Evolutionary conservation across 345 rosid species (phyloP).

Genomic region (Psidium friedrichsthalianum): DNA sequence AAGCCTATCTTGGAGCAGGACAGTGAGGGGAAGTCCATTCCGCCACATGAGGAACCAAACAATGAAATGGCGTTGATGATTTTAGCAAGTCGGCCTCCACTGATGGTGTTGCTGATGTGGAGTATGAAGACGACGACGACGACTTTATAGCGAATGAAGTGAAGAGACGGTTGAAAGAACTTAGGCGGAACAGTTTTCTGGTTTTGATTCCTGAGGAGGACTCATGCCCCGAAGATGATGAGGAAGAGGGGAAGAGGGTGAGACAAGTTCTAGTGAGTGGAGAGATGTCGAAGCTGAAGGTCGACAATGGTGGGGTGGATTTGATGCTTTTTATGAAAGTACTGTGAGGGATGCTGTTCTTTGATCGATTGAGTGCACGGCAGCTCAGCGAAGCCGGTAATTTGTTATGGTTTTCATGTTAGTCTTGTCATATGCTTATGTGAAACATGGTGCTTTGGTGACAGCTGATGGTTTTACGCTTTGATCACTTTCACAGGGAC

Average conservation of each 20-base stretch:
- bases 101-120: conserved; percentile 46
- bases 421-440: not conserved
- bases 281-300: conserved; percentile 88
- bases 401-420: not conserved
- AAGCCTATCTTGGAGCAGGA: conserved; percentile 35
- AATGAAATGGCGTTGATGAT: conserved; percentile 24
- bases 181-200: conserved; percentile 89
- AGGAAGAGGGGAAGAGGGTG: conserved; percentile 50
- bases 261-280: conserved; percentile 60
- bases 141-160: conserved; percentile 93
- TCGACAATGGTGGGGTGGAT: conserved; percentile 94
- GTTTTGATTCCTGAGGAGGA: conserved; percentile 94
- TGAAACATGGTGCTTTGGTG: not conserved
- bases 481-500: not conserved
- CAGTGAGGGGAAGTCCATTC: conserved; percentile 33
- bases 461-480: not conserved
- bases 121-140: conserved; percentile 84
- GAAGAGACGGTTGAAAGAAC: conserved; percentile 80
- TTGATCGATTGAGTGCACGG: conserved; percentile 56
- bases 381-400: conserved; percentile 58
- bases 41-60: conserved; percentile 31
- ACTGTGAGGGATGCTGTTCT: conserved; percentile 85
- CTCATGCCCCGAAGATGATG: conserved; percentile 52
- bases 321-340: conserved; percentile 86
- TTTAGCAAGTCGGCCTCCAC: conserved; percentile 20